phyloP scores from a whole-genome alignment of 805 yeast species.

The Ascoidea asiatica region DNA sequence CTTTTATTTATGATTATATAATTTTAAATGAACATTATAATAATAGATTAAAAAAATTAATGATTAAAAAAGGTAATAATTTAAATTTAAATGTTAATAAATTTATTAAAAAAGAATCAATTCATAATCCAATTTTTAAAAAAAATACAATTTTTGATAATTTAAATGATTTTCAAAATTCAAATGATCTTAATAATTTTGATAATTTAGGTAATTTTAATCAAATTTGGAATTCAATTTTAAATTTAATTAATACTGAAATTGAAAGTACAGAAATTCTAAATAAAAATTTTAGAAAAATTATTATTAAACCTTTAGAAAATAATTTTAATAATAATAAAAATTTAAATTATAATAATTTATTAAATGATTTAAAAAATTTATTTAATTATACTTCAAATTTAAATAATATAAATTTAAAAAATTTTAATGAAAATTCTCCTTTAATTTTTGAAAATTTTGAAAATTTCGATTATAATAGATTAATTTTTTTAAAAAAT shows the following conservation, averaged over 20 bases:
- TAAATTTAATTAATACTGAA: slow-evolving; percentile 9
- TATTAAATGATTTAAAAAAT: slow-evolving; percentile 7
- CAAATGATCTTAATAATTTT: neutral
- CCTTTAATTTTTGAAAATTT: slow-evolving; percentile 8
- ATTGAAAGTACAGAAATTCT: slow-evolving; percentile 7
- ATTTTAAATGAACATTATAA: slow-evolving; percentile 18
- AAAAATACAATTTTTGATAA: slow-evolving; percentile 3
- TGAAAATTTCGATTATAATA: slow-evolving; percentile 10
- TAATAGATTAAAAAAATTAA: slow-evolving; percentile 7
- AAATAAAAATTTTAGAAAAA: slow-evolving; percentile 10
- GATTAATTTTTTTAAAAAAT: slow-evolving; percentile 10
- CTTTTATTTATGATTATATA: slow-evolving; percentile 32
- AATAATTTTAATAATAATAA: slow-evolving; percentile 10
- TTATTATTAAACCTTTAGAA: slow-evolving; percentile 9
- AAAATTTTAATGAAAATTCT: slow-evolving; percentile 1
- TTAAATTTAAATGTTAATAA: slow-evolving; percentile 8
- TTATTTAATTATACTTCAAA: no score
- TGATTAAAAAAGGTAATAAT: slow-evolving; percentile 9
- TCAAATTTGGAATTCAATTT: slow-evolving; percentile 6
- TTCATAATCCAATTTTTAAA: slow-evolving; percentile 5
- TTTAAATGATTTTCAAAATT: slow-evolving; percentile 4
- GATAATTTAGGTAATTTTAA: neutral
- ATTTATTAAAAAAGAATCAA: slow-evolving; percentile 8
- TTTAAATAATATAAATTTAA: no score
- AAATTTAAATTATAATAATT: slow-evolving; percentile 9